phyloP scores from a whole-genome alignment of 768 basidiomycete species.

The Clavulina sp. region DNA sequence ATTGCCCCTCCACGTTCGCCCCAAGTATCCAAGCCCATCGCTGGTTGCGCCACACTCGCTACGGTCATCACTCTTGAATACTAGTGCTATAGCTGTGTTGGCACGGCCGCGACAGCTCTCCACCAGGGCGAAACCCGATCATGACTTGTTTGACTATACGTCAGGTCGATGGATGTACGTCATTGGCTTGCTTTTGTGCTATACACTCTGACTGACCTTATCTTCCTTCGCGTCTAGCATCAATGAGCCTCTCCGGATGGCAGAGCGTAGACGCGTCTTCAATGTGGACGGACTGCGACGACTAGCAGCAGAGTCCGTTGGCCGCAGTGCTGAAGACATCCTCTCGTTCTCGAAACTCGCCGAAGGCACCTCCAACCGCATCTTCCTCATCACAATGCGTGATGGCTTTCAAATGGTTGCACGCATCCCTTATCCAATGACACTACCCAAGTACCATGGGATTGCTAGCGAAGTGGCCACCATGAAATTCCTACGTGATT shows the following conservation, averaged over 20 bases:
- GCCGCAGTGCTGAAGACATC: constrained; percentile 23
- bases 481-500: constrained; percentile 15
- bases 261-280: constrained; percentile 28
- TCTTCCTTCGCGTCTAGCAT: constrained; percentile 7
- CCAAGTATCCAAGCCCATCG: no score
- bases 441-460: constrained; percentile 16
- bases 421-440: constrained; percentile 17
- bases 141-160: constrained; percentile 15
- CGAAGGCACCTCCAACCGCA: constrained; percentile 24
- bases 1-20: no score
- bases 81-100: no score
- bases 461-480: constrained; percentile 21
- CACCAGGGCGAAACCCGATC: constrained; percentile 8
- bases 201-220: no score
- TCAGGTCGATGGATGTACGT: constrained; percentile 17
- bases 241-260: constrained; percentile 25
- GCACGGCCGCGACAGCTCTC: constrained; percentile 11
- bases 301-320: constrained; percentile 29
- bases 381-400: constrained; percentile 18
- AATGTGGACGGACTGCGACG: constrained; percentile 26
- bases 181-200: constrained; percentile 8
- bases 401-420: constrained; percentile 16
- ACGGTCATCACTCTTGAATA: no score
- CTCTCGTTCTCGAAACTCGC: constrained; percentile 25
- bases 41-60: no score